phyloP scores from a whole-genome alignment of 345 rosid species.

The Rhodamnia rubescens region DNA sequence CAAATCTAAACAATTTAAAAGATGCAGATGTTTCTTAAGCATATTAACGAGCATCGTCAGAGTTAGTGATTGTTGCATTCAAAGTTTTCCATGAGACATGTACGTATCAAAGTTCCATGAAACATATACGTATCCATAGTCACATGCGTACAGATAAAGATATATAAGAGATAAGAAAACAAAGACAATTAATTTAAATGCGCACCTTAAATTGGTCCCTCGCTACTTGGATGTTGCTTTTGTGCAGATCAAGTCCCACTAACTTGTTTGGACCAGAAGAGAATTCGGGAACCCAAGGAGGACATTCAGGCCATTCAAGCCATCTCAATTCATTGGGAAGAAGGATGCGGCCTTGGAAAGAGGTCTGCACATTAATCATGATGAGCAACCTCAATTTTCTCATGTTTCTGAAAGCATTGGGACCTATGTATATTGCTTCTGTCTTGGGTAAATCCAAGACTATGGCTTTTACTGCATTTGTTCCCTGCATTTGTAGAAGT shows the following conservation, averaged over 20 bases:
- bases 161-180: background rate
- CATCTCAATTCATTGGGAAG: background rate
- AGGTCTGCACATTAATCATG: background rate
- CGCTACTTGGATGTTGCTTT: background rate
- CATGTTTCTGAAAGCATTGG: background rate
- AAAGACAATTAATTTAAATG: background rate
- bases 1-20: background rate
- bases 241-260: background rate
- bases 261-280: background rate
- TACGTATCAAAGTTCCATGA: no score
- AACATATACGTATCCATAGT: background rate
- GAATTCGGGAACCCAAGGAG: background rate
- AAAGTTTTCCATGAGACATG: background rate
- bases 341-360: background rate
- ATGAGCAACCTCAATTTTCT: background rate
- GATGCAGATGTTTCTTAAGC: background rate
- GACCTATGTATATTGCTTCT: background rate
- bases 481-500: background rate
- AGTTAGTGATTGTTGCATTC: background rate
- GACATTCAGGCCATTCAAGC: background rate
- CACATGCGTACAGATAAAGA: background rate
- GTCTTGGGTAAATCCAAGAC: background rate
- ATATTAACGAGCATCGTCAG: background rate
- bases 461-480: background rate
- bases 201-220: background rate